These are phyloP conservation scores for Primulina eburnea DNA, from an alignment of 257 asterid genomes.

Conservation along the genomic window DNA sequence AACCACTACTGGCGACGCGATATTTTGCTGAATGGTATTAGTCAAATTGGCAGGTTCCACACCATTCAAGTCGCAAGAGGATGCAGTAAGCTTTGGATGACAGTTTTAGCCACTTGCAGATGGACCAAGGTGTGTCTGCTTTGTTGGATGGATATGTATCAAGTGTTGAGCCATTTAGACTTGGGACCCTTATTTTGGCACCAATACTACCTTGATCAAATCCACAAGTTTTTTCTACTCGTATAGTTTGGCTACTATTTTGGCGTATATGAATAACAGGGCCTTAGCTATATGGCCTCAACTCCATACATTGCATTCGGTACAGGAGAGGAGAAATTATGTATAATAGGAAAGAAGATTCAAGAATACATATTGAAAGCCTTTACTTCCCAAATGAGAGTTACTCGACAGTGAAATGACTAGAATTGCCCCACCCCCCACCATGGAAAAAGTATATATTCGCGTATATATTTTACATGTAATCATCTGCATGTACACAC, in stretches of 20 bases:
- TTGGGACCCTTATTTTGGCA: conserved; percentile 41
- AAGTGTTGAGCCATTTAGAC: conserved; percentile 22
- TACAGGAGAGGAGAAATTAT: too few species aligned
- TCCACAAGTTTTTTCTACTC: conserved; percentile 4
- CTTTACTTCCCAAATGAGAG: neutral
- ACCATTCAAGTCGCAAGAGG: neutral
- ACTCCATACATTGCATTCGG: neutral
- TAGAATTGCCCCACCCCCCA: too few species aligned
- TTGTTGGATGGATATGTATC: conserved; percentile 41
- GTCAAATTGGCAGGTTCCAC: neutral
- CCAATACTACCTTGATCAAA: neutral
- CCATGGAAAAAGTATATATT: too few species aligned
- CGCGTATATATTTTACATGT: too few species aligned
- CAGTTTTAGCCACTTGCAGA: conserved; percentile 3
- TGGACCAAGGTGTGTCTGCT: conserved; percentile 15
- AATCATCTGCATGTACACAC: too few species aligned
- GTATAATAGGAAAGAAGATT: neutral
- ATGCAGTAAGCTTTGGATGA: neutral
- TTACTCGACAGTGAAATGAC: too few species aligned
- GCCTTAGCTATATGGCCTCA: conserved; percentile 18
- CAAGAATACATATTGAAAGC: too few species aligned
- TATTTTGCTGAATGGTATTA: neutral
- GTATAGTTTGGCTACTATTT: conserved; percentile 16
- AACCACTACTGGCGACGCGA: too few species aligned
- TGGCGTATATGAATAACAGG: neutral